phyloP scores from a whole-genome alignment of 2,329 filamentous ascomycete species.

The Chaetomiaceae sp. region DNA sequence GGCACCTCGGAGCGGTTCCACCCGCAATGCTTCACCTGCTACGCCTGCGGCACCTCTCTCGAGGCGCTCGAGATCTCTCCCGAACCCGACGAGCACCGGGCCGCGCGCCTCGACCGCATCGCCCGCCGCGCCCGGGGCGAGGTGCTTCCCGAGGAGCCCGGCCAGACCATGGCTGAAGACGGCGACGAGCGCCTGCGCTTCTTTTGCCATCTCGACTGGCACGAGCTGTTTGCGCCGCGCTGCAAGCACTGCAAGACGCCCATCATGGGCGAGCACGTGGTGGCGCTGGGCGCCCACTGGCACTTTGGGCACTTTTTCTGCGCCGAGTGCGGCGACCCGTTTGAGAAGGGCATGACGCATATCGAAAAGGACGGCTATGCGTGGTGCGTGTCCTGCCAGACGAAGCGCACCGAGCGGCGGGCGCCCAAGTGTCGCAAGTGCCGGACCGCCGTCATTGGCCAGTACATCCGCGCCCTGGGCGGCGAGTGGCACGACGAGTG shows the following conservation, averaged over 20 bases:
- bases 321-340: slow-evolving; percentile 95
- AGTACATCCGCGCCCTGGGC: slow-evolving; percentile 84
- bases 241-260: slow-evolving; percentile 97
- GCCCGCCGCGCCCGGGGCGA: slow-evolving; percentile 55
- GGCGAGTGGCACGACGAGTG: slow-evolving; percentile 92
- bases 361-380: slow-evolving; percentile 97
- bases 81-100: slow-evolving; percentile 70
- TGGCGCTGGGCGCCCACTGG: slow-evolving; percentile 93
- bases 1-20: slow-evolving; percentile 76
- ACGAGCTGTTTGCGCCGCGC: slow-evolving; percentile 85
- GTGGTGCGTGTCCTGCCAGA: slow-evolving; percentile 93
- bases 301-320: slow-evolving; percentile 99
- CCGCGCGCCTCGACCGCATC: slow-evolving; percentile 70
- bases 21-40: slow-evolving; percentile 87
- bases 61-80: slow-evolving; percentile 96
- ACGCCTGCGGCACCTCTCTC: slow-evolving; percentile 78
- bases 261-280: slow-evolving; percentile 90
- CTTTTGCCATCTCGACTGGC: slow-evolving; percentile 98
- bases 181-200: slow-evolving; percentile 73
- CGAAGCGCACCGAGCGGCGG: slow-evolving; percentile 81
- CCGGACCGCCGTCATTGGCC: slow-evolving; percentile 76
- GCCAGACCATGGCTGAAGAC: slow-evolving; percentile 63
- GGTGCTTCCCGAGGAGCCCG: slow-evolving; percentile 57
- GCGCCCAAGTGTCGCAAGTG: slow-evolving; percentile 87
- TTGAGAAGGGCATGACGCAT: slow-evolving; percentile 64